Evolutionary conservation across 805 yeast species (phyloP), one percentile per base, ranked within the genome.

Genomic region (Saccharomycopsis selenospora): DNA sequence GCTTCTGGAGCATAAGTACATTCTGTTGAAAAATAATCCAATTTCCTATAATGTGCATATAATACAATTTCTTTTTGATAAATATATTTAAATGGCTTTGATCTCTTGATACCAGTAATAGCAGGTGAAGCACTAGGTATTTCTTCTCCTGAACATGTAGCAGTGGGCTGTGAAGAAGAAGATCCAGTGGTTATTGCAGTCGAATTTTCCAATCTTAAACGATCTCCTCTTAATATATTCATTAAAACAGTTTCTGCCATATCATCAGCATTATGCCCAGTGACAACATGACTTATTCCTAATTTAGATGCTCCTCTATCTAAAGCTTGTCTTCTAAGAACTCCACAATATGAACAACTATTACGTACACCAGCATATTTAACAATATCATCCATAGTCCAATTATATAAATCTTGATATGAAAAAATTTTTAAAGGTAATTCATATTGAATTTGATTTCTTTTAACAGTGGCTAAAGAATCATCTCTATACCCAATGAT

Each of bases 371-470:
- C 98, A 1, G 96, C 93, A 62, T 93, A 86, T 0, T 90, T 80
- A 1, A 93, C 99, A 45, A 93, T 88, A 59, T 88, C 95, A 69
- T 93, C 99, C 99, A 93, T 93, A 10, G 95, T 87, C 99, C 99
- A 93, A 59, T 90, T 82, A 63, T 93, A 93, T 11, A 93, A 70
- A 26, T 90, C 96, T 55, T 79, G 79, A 59, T 93, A 93, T 11
- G 95, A 85, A 3, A 93, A 80, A 48, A 87, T 83, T 58, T 81
- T 82, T 46, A 87, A 66, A 1, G 88, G 89, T 72, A 87, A 73
- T n/a, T 73, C 71, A 61, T 87, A 87, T 64, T 93, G 99, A 24
- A 70, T 66, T 64, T 88, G 88, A 65, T 93, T 93, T 56, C 99
- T 76, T 63, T 90, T 88, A 42, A 93, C 99, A 0, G 99, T 93